Conservation (phyloP, 1,284 basidiomycete genomes). For the Rhodotorula sp. region DNA sequence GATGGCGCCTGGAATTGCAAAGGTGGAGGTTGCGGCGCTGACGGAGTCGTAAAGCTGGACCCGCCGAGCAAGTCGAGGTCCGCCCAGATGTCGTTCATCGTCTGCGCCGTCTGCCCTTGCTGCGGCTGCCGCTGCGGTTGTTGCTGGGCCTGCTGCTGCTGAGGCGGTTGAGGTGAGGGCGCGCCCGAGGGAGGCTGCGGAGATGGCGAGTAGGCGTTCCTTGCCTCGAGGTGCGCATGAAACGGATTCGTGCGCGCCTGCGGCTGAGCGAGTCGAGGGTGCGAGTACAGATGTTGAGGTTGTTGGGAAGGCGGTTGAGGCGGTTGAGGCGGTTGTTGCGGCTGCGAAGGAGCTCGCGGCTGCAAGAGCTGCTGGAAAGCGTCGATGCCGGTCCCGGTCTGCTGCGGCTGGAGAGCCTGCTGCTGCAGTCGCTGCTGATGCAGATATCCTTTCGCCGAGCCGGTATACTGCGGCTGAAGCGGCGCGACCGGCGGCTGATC, state of each 20-base stretch:
- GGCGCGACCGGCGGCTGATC: conserved; percentile 11
- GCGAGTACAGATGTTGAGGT: not conserved
- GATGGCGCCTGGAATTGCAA: not conserved
- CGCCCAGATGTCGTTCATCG: conserved; percentile 31
- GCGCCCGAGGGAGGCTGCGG: not conserved
- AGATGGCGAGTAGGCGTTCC: conserved; percentile 3
- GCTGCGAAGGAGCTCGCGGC: conserved; percentile 10
- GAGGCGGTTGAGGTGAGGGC: not conserved
- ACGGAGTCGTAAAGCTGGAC: not conserved
- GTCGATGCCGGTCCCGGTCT: conserved; percentile 13
- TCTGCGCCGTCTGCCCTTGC: not conserved
- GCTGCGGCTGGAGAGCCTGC: conserved; percentile 8
- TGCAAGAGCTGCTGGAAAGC: conserved; percentile 29
- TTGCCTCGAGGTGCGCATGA: not conserved
- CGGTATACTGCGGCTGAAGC: conserved; percentile 27
- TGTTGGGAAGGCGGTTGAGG: not conserved
- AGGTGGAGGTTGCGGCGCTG: not conserved
- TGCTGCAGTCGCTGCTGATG: conserved; percentile 25
- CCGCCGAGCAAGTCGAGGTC: conserved; percentile 29
- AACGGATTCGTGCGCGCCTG: conserved; percentile 8
- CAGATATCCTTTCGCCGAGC: conserved; percentile 26
- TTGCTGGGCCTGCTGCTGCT: not conserved
- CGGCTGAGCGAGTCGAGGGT: not conserved
- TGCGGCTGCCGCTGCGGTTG: not conserved
- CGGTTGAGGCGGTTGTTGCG: not conserved